Conservation (phyloP, 208 protist genomes). For the Trypanosoma cruzi region DNA sequence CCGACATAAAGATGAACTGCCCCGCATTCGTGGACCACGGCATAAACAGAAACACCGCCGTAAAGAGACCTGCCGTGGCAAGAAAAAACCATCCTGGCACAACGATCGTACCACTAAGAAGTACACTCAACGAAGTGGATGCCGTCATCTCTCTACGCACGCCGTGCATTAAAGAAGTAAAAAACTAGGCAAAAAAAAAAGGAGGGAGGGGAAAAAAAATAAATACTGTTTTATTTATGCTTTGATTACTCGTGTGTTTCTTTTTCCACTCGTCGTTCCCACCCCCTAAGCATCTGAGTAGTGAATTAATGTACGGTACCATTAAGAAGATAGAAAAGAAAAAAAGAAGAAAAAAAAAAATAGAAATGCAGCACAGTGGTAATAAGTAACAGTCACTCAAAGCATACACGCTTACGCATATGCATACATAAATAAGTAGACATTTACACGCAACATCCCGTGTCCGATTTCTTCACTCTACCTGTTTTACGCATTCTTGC, state of each 20-base stretch:
- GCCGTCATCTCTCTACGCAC: background rate
- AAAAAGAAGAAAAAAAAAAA: constrained; percentile 15
- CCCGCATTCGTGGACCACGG: constrained; percentile 63
- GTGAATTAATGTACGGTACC: no score
- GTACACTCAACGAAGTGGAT: background rate
- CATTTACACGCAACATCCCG: background rate
- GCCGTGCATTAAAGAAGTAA: background rate
- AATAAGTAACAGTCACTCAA: background rate
- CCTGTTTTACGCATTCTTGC: no score
- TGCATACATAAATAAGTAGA: background rate
- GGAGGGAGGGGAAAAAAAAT: constrained; percentile 4
- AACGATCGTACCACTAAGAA: constrained; percentile 13
- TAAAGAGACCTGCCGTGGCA: constrained; percentile 39
- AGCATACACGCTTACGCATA: background rate
- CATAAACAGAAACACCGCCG: constrained; percentile 68
- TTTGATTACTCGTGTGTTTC: no score
- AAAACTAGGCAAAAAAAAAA: background rate
- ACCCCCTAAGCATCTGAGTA: no score
- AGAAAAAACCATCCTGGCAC: constrained; percentile 34
- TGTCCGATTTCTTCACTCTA: background rate
- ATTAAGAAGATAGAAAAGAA: no score
- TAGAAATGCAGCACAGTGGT: background rate
- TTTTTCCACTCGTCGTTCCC: no score
- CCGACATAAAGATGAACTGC: constrained; percentile 70
- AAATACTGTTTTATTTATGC: no score